These are phyloP conservation scores for Cercophora samala DNA, from an alignment of 495 filamentous ascomycete genomes.

Conservation along the genomic window DNA sequence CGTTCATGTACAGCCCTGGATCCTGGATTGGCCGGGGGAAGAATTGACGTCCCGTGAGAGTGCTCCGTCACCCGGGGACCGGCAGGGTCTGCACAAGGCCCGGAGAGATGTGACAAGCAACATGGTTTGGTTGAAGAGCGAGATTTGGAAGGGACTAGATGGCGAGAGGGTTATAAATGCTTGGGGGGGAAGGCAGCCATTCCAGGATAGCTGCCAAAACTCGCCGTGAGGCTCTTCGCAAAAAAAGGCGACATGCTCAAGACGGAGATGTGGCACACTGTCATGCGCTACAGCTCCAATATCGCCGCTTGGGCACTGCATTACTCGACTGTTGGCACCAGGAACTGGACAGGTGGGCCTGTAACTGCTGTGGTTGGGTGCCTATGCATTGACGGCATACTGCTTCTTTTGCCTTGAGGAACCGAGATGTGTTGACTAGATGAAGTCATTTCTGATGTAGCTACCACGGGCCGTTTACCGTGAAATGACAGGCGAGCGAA, in stretches of 20 bases:
- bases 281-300: no score
- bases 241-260: neutral
- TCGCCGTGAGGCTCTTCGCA: constrained; percentile 6
- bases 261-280: neutral
- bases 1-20: neutral
- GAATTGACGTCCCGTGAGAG: neutral
- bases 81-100: neutral
- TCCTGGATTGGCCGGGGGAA: neutral
- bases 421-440: neutral
- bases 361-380: neutral
- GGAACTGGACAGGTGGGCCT: neutral
- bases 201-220: neutral
- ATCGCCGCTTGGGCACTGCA: constrained; percentile 2
- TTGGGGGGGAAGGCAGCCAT: constrained; percentile 1
- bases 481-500: neutral
- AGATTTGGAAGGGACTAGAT: neutral
- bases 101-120: neutral
- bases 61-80: constrained; percentile 2
- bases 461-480: neutral
- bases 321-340: neutral
- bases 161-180: constrained; percentile 8
- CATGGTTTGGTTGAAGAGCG: neutral
- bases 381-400: constrained; percentile 2
- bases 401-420: neutral
- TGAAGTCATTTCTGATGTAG: neutral